phyloP scores from a whole-genome alignment of 805 yeast species.

The Maudiozyma serrabonitensis region DNA sequence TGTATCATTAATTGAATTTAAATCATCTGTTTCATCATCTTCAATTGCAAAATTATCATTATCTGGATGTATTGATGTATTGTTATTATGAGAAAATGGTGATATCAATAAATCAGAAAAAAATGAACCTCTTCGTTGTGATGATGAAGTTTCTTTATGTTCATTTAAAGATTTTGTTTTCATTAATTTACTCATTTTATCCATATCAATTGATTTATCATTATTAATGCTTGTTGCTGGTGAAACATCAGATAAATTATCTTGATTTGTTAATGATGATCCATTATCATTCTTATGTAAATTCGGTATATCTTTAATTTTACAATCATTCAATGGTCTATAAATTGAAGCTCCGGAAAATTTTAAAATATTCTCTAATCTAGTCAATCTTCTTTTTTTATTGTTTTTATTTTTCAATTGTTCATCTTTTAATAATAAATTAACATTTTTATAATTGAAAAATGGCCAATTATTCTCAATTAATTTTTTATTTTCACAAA shows the following conservation, averaged over 20 bases:
- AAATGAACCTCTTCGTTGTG: constrained; percentile 1
- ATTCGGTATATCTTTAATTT: too few relatives aligned
- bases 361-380: background rate
- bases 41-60: background rate
- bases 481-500: constrained; percentile 50
- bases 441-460: constrained; percentile 28
- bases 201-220: background rate
- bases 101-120: background rate
- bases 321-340: background rate
- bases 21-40: background rate
- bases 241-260: background rate
- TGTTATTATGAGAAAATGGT: background rate
- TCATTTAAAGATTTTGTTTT: background rate
- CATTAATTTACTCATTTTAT: background rate
- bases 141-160: too few relatives aligned
- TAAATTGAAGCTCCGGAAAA: constrained; percentile 7
- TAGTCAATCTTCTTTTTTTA: background rate
- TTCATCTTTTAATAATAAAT: background rate
- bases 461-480: constrained; percentile 86
- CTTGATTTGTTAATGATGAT: background rate
- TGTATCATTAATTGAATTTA: background rate
- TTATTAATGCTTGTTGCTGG: background rate
- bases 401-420: too few relatives aligned
- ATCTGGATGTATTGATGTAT: background rate
- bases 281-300: background rate